A percentile compares a stretch with the other conserved stretches of the same genome.
Evolutionary conservation across 2,329 filamentous ascomycete genomes (phyloP).

Genomic region (Exophiala phaeomuriformis): DNA sequence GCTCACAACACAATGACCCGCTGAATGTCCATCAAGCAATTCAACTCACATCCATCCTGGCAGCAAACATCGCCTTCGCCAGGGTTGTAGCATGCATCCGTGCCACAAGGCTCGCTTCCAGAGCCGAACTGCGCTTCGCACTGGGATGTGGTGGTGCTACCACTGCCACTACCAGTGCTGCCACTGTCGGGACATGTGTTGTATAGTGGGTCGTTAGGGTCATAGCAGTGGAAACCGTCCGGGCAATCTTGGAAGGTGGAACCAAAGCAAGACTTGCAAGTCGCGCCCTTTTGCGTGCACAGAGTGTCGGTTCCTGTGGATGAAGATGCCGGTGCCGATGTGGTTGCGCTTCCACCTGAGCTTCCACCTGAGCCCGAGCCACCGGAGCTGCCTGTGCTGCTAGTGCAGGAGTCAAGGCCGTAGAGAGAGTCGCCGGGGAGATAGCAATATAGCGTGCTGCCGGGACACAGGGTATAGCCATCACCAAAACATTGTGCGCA

Average conservation of each 20-base stretch:
- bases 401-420: constrained; percentile 20
- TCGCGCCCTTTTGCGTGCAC: constrained; percentile 18
- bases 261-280: constrained; percentile 20
- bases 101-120: constrained; percentile 11
- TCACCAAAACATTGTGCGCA: constrained; percentile 22
- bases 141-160: neutral
- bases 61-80: constrained; percentile 10
- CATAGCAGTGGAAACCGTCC: constrained; percentile 20
- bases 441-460: constrained; percentile 17
- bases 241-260: constrained; percentile 15
- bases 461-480: constrained; percentile 22
- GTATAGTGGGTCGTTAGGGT: constrained; percentile 18
- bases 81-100: constrained; percentile 17
- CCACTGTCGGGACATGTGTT: constrained; percentile 19
- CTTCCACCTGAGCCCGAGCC: neutral
- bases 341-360: neutral
- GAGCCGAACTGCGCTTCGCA: constrained; percentile 1
- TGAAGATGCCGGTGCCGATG: constrained; percentile 1
- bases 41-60: constrained; percentile 11
- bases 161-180: neutral
- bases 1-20: neutral
- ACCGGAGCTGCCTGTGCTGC: neutral
- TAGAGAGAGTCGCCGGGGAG: constrained; percentile 17
- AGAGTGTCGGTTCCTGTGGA: constrained; percentile 14
- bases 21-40: neutral